These are phyloP conservation scores for Colletotrichum shisoi DNA, from an alignment of 2,329 filamentous ascomycete species.

Conservation along the genomic window DNA sequence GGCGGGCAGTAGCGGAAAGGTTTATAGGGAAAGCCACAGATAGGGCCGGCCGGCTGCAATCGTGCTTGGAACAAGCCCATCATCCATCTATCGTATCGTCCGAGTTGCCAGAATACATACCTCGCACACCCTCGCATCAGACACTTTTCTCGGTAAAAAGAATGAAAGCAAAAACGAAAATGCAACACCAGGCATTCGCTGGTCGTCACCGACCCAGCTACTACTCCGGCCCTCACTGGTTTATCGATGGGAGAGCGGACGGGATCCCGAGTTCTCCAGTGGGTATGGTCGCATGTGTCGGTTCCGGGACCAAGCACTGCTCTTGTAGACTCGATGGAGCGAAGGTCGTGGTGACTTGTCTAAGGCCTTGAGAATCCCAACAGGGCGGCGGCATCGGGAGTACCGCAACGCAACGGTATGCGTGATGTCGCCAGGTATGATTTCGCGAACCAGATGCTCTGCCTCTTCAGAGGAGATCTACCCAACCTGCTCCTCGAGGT, in stretches of 20 bases:
- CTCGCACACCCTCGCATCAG: neutral
- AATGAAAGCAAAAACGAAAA: neutral
- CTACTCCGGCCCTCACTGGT: neutral
- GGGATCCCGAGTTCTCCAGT: conserved; percentile 1
- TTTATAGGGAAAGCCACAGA: too few species aligned
- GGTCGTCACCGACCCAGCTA: neutral
- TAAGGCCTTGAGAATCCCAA: neutral
- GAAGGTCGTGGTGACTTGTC: neutral
- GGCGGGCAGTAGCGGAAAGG: too few species aligned
- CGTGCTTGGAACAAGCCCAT: too few species aligned
- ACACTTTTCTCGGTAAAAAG: neutral
- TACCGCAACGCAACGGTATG: neutral
- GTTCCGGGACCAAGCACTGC: neutral
- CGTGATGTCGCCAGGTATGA: neutral
- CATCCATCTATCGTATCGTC: too few species aligned
- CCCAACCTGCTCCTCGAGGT: neutral
- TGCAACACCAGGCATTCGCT: neutral
- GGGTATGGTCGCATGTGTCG: neutral
- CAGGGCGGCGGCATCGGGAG: too few species aligned
- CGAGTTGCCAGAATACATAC: neutral
- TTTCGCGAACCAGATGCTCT: neutral
- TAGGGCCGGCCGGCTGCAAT: too few species aligned
- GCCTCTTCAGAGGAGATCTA: neutral
- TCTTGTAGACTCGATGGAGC: neutral
- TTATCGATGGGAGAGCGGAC: neutral